These are phyloP conservation scores for Colletotrichum orbiculare DNA, from an alignment of 2,329 filamentous ascomycete genomes.

Conservation along the genomic window DNA sequence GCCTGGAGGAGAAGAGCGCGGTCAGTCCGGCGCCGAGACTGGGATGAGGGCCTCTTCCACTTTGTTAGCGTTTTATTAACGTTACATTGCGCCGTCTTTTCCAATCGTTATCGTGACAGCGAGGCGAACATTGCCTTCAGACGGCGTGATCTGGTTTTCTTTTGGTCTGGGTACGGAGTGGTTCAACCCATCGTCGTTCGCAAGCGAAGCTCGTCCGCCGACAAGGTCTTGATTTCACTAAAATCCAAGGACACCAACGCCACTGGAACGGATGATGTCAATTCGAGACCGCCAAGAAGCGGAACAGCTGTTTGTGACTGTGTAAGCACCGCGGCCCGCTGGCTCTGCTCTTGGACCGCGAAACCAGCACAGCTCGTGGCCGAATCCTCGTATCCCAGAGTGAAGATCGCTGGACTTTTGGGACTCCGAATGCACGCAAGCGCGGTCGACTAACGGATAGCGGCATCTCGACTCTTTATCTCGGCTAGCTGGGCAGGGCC, in stretches of 20 bases:
- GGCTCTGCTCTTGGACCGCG: neutral
- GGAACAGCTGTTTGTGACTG: too few species aligned
- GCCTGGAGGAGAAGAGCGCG: neutral
- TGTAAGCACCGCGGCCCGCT: too few species aligned
- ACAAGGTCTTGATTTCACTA: too few species aligned
- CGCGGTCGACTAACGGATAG: conserved; percentile 23
- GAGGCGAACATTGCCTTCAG: neutral
- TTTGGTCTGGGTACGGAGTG: too few species aligned
- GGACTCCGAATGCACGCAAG: neutral
- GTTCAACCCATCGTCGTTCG: neutral
- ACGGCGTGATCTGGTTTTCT: too few species aligned
- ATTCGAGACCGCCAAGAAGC: too few species aligned
- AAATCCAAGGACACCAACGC: too few species aligned
- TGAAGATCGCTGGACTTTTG: neutral
- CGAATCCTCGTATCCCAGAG: neutral
- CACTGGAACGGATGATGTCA: too few species aligned
- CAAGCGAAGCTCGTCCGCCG: too few species aligned
- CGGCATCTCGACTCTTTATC: conserved; percentile 8
- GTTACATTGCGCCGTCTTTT: conserved; percentile 21
- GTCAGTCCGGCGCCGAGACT: neutral
- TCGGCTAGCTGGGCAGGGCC: conserved; percentile 14
- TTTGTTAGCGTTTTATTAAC: conserved; percentile 22
- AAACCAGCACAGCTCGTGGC: neutral
- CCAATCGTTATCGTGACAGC: neutral
- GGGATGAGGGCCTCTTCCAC: conserved; percentile 1